Base-by-base conservation (phyloP, 257 asterid genomes). In the Solanum neorickii region DNA sequence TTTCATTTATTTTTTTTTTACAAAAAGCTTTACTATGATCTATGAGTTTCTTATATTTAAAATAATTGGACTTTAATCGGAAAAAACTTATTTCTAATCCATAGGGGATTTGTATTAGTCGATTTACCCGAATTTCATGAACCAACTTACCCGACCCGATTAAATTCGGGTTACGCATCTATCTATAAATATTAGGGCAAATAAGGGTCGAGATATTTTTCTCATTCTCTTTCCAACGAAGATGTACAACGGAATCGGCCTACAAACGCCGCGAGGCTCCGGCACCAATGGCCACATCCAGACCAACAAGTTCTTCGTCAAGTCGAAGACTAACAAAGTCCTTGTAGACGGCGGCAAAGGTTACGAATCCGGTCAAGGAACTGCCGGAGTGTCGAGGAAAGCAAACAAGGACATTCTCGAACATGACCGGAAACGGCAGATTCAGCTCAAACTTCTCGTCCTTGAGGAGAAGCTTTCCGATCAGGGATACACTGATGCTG, bases 391-490 rank as follows among this genome's bases (percentile, higher is more conserved):
- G 33, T 60, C 92, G 29, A 91, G 96, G 60, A 91, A 91, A 76
- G 77, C 98, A 5, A 95, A 95, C 82, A 86, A 91, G 89, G 99
- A 95, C 49, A 96, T 96, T 15, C 85, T 96, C 70, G 99, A 97
- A 86, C 99, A 97, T 88, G 98, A 97, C 65, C 95, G 98, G n/a
- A 97, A 97, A 92, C 96, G 99, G 39, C 95, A 91, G 93, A 94
- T 96, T 86, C 90, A 97, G 88, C 89, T 97, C 73, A 95, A 93
- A 93, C 98, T 97, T 69, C 89, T 94, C 10, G 93, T 92, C 49
- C 92, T 97, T 86, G 98, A 96, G 90, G 98, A 95, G 75, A 93
- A 92, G 90, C 89, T 97, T 82, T 31, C 65, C 4, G 98, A 97
- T 76, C 98, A 93, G 88, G 99, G 98, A 0, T 96, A 91, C 65